These are phyloP conservation scores for Colletotrichum limetticola DNA, from an alignment of 2,329 filamentous ascomycete genomes.

Conservation along the genomic window DNA sequence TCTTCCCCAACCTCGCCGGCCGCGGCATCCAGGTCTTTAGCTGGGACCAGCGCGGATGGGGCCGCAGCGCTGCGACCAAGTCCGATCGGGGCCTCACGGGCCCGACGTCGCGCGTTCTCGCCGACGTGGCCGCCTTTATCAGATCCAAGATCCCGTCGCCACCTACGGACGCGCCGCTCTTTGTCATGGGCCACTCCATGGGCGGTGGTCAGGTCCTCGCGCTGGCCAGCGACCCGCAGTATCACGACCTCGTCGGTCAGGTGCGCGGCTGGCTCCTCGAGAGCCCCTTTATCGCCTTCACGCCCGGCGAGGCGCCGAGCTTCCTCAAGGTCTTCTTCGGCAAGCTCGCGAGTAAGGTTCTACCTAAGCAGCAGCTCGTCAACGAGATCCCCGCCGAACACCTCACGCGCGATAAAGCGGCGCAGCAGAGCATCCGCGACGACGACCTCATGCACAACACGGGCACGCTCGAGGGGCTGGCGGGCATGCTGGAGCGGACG, in stretches of 20 bases:
- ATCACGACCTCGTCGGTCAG: conserved; percentile 64
- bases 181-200: conserved; percentile 93
- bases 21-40: conserved; percentile 80
- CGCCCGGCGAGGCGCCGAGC: conserved; percentile 72
- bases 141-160: conserved; percentile 62
- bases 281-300: conserved; percentile 82
- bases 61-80: conserved; percentile 72
- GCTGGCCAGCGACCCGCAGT: conserved; percentile 60
- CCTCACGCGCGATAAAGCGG: conserved; percentile 74
- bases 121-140: conserved; percentile 83
- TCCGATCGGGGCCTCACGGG: conserved; percentile 79
- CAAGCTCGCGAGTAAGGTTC: conserved; percentile 71
- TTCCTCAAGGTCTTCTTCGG: conserved; percentile 72
- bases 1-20: conserved; percentile 77
- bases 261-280: conserved; percentile 81
- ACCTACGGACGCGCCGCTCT: conserved; percentile 67
- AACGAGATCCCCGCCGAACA: conserved; percentile 72
- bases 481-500: conserved; percentile 81
- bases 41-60: conserved; percentile 93
- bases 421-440: conserved; percentile 68
- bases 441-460: conserved; percentile 84
- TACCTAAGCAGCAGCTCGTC: conserved; percentile 75
- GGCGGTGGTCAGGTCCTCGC: conserved; percentile 82
- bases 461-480: conserved; percentile 84
- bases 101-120: conserved; percentile 76